Evolutionary conservation across 768 basidiomycete genomes (phyloP), one percentile per base, ranked within the genome.

Genomic region (Mycena indigotica): DNA sequence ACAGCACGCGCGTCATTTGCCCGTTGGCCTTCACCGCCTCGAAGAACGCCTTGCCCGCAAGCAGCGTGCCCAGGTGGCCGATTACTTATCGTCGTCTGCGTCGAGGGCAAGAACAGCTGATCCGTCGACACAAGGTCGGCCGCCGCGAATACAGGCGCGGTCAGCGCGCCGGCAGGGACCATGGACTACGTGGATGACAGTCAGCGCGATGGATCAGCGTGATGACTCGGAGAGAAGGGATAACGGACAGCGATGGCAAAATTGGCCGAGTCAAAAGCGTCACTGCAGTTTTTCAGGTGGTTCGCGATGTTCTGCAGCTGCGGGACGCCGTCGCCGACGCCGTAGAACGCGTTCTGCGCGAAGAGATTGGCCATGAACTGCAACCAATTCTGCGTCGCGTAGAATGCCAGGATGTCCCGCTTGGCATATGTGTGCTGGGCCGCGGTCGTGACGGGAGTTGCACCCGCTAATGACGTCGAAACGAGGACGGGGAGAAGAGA

Each of bases 211-310:
- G n/a, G n/a, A n/a, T n/a, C n/a, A n/a, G n/a, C n/a, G n/a, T n/a
- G n/a, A 44, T 13, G 15, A 15, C 41, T 44, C 15, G 8, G 15
- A 8, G 32, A 23, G 15, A 13, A 44, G 8, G 41, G 21, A 8
- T 21, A 13, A 24, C 52, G 15, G 26, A 53, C 52, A 3, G 39
- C 52, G 4, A 53, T 21, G 13, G 32, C 28, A 15, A 54, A 21
- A 6, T 28, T 54, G 1, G 53, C 53, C 10, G 53, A 54, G 28
- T 54, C 53, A 5, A 46, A 45, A 16, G 53, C 53, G n/a, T 54
- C 53, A 23, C 53, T 54, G 26, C 39, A 44, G 41, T 54, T 54
- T 38, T 54, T 54, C n/a, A 54, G 12, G 41, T 54, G 41, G 28
- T 54, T 45, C 19, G 53, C 39, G 41, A 45, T 54, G 13, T 25